Base-by-base conservation (phyloP, 306 rosid genomes). In the Dalbergia oliveri region DNA sequence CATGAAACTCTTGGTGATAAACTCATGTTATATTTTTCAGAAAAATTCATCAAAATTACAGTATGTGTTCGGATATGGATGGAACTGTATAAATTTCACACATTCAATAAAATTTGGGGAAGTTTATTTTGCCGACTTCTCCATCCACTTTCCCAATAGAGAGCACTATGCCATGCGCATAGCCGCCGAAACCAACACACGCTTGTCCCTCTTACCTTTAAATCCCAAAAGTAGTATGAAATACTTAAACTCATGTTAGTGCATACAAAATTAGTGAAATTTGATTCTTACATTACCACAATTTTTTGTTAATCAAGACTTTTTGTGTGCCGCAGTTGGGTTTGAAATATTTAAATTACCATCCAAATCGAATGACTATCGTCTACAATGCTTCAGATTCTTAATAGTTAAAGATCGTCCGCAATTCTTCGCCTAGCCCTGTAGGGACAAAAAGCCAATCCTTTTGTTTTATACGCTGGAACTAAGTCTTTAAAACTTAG, bases 391-490 rank as follows among this genome's bases (percentile, higher is more conserved):
- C 31, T 75, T 51, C 80, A 9, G 26, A 49, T 33, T 12, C 41
- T 19, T 21, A 14, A n/a, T n/a, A 54, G 26, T 54, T 15, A 65
- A 53, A 35, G 11, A 13, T 9, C 23, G 23, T 1, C 75, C 34
- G 5, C 47, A 54, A 14, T 77, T 66, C 51, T 69, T 7, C 54
- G 67, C 66, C 56, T 56, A 31, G 26, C 58, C 26, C 11, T 78
- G 75, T 78, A 69, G 68, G 81, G 82, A n/a, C 68, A 15, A 35
- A 43, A 16, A 11, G 49, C 65, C 60, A 54, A 66, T 56, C 45
- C 14, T 66, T n/a, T n/a, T n/a, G n/a, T n/a, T n/a, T n/a, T n/a
- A n/a, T n/a, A n/a, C n/a, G n/a, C n/a, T n/a, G n/a, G n/a, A n/a
- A n/a, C n/a, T 33, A 53, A 13, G 81, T 21, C 43, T 16, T 66